These are phyloP conservation scores for Aspergillus ruber DNA, from an alignment of 2,329 filamentous ascomycete genomes.

Conservation along the genomic window DNA sequence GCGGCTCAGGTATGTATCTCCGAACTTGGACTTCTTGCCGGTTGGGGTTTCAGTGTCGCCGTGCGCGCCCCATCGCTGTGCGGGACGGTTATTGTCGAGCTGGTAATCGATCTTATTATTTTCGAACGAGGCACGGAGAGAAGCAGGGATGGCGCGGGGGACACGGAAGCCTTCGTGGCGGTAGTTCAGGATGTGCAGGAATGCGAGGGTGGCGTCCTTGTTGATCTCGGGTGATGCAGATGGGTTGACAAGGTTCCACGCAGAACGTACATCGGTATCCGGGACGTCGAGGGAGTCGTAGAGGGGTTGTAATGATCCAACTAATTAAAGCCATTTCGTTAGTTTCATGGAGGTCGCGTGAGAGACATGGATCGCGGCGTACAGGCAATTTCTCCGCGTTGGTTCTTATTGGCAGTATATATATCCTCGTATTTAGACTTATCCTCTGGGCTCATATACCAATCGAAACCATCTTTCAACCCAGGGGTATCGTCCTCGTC, in stretches of 20 bases:
- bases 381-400: constrained; percentile 78
- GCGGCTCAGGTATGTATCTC: constrained; percentile 89
- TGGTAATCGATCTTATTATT: constrained; percentile 96
- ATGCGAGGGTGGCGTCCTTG: constrained; percentile 90
- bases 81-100: constrained; percentile 65
- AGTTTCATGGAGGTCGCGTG: constrained; percentile 2
- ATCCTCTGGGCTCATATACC: constrained; percentile 94
- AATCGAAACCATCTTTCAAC: constrained; percentile 94
- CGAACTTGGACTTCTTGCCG: constrained; percentile 92
- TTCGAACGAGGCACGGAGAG: constrained; percentile 86
- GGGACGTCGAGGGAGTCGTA: constrained; percentile 66
- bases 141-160: constrained; percentile 82
- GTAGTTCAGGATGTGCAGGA: constrained; percentile 94
- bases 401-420: constrained; percentile 84
- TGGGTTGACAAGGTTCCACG: constrained; percentile 97
- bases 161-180: constrained; percentile 93
- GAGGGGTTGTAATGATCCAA: constrained; percentile 70
- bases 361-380: constrained; percentile 26
- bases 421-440: constrained; percentile 96
- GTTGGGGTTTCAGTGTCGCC: constrained; percentile 74
- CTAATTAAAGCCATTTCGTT: constrained; percentile 37
- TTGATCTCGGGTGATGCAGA: constrained; percentile 75
- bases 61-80: constrained; percentile 71
- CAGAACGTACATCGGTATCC: constrained; percentile 75
- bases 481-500: constrained; percentile 72